Evolutionary conservation across 1,284 basidiomycete genomes (phyloP).

Genomic region (Vanrija sp.): DNA sequence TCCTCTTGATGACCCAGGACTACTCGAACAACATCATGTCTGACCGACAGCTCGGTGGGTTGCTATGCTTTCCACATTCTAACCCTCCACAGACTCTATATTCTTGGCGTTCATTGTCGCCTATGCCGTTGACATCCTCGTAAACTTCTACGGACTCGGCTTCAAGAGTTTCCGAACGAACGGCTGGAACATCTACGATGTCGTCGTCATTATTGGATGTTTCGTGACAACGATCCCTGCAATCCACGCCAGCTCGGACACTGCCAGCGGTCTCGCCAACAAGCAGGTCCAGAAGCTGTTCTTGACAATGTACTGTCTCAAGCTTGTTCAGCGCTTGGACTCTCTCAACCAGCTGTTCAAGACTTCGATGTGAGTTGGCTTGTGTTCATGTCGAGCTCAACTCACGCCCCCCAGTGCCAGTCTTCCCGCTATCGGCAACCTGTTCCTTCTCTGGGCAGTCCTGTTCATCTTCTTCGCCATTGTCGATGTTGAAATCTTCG

Average conservation of each 20-base stretch:
- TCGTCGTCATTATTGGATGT: conserved; percentile 75
- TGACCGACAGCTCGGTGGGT: conserved; percentile 66
- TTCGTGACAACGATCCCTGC: conserved; percentile 79
- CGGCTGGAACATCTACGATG: conserved; percentile 90
- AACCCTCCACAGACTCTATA: conserved; percentile 59
- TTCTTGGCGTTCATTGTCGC: conserved; percentile 71
- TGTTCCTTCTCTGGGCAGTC: conserved; percentile 85
- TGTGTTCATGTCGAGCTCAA: not conserved
- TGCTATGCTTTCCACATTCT: not conserved
- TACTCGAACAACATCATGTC: conserved; percentile 59
- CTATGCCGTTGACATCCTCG: conserved; percentile 72
- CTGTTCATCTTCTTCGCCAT: conserved; percentile 92
- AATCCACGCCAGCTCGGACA: conserved; percentile 51
- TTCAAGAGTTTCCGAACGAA: conserved; percentile 78
- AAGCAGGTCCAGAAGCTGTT: conserved; percentile 89
- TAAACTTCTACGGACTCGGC: conserved; percentile 80
- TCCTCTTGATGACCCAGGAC: conserved; percentile 82
- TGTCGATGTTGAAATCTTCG: conserved; percentile 87
- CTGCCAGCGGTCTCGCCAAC: conserved; percentile 31
- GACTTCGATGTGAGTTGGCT: conserved; percentile 74
- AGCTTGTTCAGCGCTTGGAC: conserved; percentile 85
- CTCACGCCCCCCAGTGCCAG: conserved; percentile 59
- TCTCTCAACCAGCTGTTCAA: conserved; percentile 95
- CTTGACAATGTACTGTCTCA: conserved; percentile 87
- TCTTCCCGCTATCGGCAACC: conserved; percentile 78